Evolutionary conservation across 108 stramenopile species (phyloP).

Genomic region (Cylindrotheca fusiformis): DNA sequence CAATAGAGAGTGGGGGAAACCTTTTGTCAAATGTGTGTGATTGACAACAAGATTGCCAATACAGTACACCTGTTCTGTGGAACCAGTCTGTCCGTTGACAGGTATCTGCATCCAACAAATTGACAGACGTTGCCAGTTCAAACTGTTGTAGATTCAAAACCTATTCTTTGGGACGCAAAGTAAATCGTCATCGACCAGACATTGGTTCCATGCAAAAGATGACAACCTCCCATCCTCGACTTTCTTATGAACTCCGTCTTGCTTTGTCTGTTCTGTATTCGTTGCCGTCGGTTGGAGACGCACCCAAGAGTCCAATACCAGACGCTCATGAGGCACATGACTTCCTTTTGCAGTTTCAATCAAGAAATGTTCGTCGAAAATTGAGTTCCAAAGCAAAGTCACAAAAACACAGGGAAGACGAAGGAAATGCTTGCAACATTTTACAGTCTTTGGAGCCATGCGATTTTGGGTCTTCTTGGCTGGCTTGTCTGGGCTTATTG

Average conservation of each 20-base stretch:
- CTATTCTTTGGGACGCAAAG: too few relatives aligned
- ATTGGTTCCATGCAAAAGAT: too few relatives aligned
- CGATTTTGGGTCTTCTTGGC: conserved; percentile 50
- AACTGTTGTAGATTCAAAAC: too few relatives aligned
- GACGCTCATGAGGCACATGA: conserved; percentile 56
- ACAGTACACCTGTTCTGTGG: too few relatives aligned
- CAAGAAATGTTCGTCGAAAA: conserved; percentile 58
- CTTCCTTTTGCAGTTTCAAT: conserved; percentile 58
- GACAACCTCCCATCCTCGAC: conserved; percentile 17
- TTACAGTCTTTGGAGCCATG: conserved; percentile 3
- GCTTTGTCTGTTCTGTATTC: conserved; percentile 61
- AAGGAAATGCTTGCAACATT: conserved; percentile 4
- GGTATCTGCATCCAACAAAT: too few relatives aligned
- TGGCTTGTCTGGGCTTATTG: conserved; percentile 44
- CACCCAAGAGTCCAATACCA: conserved; percentile 9
- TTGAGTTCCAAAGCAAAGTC: conserved; percentile 25
- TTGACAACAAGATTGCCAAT: too few relatives aligned
- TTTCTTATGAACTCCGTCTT: conserved; percentile 46
- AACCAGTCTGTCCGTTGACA: too few relatives aligned
- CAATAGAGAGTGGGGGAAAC: too few relatives aligned
- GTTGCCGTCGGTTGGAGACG: neutral
- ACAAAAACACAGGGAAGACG: conserved; percentile 24
- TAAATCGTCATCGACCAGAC: too few relatives aligned
- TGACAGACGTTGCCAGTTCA: too few relatives aligned
- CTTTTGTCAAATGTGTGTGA: too few relatives aligned